A percentile compares a stretch with the other conserved stretches of the same genome.
phyloP scores from a whole-genome alignment of 108 stramenopile species.

The Fragilaria radians region DNA sequence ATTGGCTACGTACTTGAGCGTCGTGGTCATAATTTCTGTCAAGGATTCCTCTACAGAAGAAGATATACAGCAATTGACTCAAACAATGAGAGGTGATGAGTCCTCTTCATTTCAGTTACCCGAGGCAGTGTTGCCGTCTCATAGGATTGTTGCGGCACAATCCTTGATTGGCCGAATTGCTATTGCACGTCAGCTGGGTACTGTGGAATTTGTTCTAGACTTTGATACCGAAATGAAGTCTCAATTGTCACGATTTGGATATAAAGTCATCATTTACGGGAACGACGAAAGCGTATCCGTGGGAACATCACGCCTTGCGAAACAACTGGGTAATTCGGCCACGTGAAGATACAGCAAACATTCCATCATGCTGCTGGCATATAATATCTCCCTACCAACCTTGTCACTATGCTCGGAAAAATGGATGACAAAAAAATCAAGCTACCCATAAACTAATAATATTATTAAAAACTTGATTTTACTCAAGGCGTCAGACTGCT shows the following conservation, averaged over 20 bases:
- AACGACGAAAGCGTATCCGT: too few species aligned
- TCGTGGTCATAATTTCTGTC: slow-evolving; percentile 22
- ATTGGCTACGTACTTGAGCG: slow-evolving; percentile 22
- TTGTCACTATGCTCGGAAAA: too few species aligned
- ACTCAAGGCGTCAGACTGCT: too few species aligned
- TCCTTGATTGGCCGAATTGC: slow-evolving; percentile 23
- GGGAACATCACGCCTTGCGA: too few species aligned
- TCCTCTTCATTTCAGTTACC: not conserved
- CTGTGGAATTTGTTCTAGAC: slow-evolving; percentile 26
- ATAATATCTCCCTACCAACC: too few species aligned
- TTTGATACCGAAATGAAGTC: slow-evolving; percentile 17
- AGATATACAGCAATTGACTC: not conserved
- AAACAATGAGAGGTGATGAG: not conserved
- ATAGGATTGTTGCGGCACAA: slow-evolving; percentile 26
- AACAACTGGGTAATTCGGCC: too few species aligned
- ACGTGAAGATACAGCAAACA: too few species aligned
- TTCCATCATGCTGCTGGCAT: too few species aligned
- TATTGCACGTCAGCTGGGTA: slow-evolving; percentile 26
- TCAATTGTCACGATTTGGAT: slow-evolving; percentile 29
- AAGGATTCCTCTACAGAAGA: slow-evolving; percentile 1
- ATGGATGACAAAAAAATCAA: too few species aligned
- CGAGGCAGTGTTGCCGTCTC: slow-evolving; percentile 18
- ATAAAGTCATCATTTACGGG: slow-evolving; percentile 12
- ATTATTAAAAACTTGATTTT: too few species aligned
- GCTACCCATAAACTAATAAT: too few species aligned